A percentile compares a stretch with the other conserved stretches of the same genome.
These are phyloP conservation scores for Aspergillus pseudoglaucus DNA, from an alignment of 2,329 filamentous ascomycete genomes.

Conservation along the genomic window DNA sequence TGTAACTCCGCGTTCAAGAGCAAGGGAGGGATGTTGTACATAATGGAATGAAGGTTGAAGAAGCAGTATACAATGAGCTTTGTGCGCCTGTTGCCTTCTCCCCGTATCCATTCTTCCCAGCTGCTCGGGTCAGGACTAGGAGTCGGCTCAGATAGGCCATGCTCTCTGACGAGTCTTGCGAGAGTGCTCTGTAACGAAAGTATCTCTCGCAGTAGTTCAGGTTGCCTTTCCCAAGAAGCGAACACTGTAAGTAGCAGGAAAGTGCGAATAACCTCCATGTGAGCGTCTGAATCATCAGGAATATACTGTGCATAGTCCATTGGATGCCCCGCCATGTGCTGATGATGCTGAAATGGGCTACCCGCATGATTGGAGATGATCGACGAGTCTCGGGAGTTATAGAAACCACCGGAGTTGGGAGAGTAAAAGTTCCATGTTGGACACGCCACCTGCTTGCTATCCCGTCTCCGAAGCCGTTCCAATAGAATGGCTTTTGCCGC, in stretches of 20 bases:
- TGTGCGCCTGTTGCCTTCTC: slow-evolving; percentile 49
- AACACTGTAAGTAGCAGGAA: slow-evolving; percentile 52
- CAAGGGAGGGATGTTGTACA: slow-evolving; percentile 55
- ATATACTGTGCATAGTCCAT: slow-evolving; percentile 29
- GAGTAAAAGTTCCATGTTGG: slow-evolving; percentile 38
- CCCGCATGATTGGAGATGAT: slow-evolving; percentile 36
- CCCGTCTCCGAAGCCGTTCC: slow-evolving; percentile 46
- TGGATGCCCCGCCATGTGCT: slow-evolving; percentile 22
- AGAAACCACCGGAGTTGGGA: slow-evolving; percentile 28
- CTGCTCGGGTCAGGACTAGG: slow-evolving; percentile 37
- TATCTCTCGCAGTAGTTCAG: slow-evolving; percentile 51
- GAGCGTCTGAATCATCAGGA: slow-evolving; percentile 39
- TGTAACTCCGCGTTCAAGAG: slow-evolving; percentile 51
- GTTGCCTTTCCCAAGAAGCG: slow-evolving; percentile 55
- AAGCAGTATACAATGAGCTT: slow-evolving; percentile 54
- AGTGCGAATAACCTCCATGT: slow-evolving; percentile 46
- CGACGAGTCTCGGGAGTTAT: slow-evolving; percentile 36
- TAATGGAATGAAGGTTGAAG: slow-evolving; percentile 56
- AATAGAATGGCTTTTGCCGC: slow-evolving; percentile 50
- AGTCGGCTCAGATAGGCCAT: slow-evolving; percentile 38
- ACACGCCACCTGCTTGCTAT: slow-evolving; percentile 39
- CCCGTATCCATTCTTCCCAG: slow-evolving; percentile 50
- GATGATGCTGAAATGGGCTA: slow-evolving; percentile 39
- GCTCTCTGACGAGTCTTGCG: slow-evolving; percentile 50
- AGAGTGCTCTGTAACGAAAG: slow-evolving; percentile 52